A percentile compares a stretch with the other conserved stretches of the same genome.
Conservation (phyloP, 1,284 basidiomycete species). For the Stereum hirsutum region DNA sequence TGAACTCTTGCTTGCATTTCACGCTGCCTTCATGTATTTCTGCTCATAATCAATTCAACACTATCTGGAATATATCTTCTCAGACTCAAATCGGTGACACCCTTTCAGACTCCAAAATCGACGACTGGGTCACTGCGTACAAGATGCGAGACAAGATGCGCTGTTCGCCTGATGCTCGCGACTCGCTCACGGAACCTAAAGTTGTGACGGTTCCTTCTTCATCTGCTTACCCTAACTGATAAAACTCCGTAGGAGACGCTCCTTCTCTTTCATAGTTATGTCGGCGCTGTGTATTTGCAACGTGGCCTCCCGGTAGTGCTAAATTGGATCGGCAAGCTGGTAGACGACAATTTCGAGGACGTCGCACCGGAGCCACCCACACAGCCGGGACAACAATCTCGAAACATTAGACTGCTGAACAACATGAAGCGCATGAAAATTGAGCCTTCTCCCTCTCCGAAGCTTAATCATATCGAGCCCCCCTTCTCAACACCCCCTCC, state of each 20-base stretch:
- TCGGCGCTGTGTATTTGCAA: conserved; percentile 53
- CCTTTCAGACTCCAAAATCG: conserved; percentile 34
- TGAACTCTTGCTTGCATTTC: conserved; percentile 12
- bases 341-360: conserved; percentile 29
- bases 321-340: conserved; percentile 48
- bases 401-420: neutral
- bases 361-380: neutral
- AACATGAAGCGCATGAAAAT: too few species aligned
- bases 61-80: too few species aligned
- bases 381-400: neutral
- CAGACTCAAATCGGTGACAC: conserved; percentile 26
- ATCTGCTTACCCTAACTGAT: conserved; percentile 7
- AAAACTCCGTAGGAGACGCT: conserved; percentile 41
- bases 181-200: conserved; percentile 2
- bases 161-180: conserved; percentile 33
- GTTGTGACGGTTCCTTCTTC: conserved; percentile 5
- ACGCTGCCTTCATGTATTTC: conserved; percentile 1
- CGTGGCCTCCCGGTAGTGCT: conserved; percentile 41
- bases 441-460: too few species aligned
- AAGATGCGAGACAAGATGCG: conserved; percentile 46
- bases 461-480: conserved; percentile 7
- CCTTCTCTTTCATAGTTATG: conserved; percentile 53
- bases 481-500: conserved; percentile 8
- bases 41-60: too few species aligned
- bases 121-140: conserved; percentile 52